Evolutionary conservation across 2,329 filamentous ascomycete genomes (phyloP), one percentile per base, ranked within the genome.

Genomic region (Aspergillus quadricinctus): DNA sequence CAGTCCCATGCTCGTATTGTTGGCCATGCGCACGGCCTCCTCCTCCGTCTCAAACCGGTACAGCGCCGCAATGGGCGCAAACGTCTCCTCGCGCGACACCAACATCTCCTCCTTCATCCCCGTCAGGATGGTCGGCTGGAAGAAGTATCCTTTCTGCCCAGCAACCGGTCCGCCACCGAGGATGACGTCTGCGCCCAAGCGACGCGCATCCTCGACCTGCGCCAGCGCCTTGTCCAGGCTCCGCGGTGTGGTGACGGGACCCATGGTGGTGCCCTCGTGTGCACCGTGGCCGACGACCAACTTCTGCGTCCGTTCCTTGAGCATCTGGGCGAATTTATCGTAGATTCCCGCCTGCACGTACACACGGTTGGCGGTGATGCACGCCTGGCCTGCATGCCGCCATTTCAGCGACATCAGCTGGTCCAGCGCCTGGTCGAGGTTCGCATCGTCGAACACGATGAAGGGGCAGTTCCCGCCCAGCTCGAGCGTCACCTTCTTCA

Each of bases 21-120:
- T 88, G 1, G 85, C 84, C 40, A 74, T 68, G 54, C 77, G 71
- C 3, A 88, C 81, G 4, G 76, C 86, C 65, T 89, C 83, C 1
- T 87, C 83, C 62, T 89, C 87, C 0, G 80, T 84, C 25, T 87
- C 82, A 60, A 89, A 89, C 55, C 79, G 78, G 64, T 86, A 86
- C 51, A 89, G 70, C 0, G 85, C 85, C 25, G 81, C 77, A 35
- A 89, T 79, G 0, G 86, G 86, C 0, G 83, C 85, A 63, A 89
- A 89, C 0, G 81, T 83, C 72, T 89, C 86, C 63, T 89, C 86
- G 0, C 76, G 73, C 2, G 76, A 78, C 40, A 83, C 77, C 29
- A 77, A 62, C 84, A 88, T 88, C 2, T 84, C 78, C 9, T 77
- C 72, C 6, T 78, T 84, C 59, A 85, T 82, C 4, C 81, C 80